Conservation (phyloP, 768 basidiomycete genomes). For the Rhodotorula kratochvilovae region DNA sequence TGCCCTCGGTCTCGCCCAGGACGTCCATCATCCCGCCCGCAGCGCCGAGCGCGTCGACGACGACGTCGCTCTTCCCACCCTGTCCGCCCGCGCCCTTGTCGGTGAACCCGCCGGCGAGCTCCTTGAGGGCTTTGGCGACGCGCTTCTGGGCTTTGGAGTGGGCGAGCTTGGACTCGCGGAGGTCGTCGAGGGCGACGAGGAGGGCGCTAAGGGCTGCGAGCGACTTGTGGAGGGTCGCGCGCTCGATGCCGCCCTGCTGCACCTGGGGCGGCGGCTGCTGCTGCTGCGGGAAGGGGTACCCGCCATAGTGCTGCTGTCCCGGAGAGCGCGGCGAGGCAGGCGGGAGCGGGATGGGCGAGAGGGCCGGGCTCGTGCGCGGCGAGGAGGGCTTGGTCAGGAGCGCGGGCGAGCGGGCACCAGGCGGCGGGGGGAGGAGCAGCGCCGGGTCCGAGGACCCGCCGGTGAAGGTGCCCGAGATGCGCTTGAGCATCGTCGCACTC, state of each 20-base stretch:
- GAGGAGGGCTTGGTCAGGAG: background rate
- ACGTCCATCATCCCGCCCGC: conserved; percentile 19
- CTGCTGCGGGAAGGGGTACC: conserved; percentile 1
- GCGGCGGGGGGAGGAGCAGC: background rate
- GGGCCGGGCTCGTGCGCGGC: background rate
- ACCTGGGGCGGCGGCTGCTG: background rate
- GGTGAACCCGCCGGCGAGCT: conserved; percentile 20
- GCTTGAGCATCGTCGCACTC: conserved; percentile 18
- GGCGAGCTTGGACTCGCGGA: conserved; percentile 2
- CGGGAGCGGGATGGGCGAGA: background rate
- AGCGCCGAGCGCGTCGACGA: conserved; percentile 14
- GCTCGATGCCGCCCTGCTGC: conserved; percentile 19
- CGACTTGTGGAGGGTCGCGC: conserved; percentile 32
- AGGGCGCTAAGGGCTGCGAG: conserved; percentile 18
- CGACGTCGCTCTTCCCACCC: background rate
- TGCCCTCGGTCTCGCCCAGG: conserved; percentile 20
- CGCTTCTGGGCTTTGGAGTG: conserved; percentile 27
- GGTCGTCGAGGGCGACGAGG: conserved; percentile 39
- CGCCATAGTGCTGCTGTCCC: background rate
- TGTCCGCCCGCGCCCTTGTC: conserved; percentile 5
- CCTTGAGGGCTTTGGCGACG: conserved; percentile 21
- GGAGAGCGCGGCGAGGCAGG: background rate
- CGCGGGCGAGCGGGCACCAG: background rate
- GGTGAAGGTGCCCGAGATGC: conserved; percentile 13
- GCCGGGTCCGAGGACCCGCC: background rate